Evolutionary conservation across 306 rosid genomes (phyloP), one percentile per base, ranked within the genome.

Genomic region (Castanea crenata): DNA sequence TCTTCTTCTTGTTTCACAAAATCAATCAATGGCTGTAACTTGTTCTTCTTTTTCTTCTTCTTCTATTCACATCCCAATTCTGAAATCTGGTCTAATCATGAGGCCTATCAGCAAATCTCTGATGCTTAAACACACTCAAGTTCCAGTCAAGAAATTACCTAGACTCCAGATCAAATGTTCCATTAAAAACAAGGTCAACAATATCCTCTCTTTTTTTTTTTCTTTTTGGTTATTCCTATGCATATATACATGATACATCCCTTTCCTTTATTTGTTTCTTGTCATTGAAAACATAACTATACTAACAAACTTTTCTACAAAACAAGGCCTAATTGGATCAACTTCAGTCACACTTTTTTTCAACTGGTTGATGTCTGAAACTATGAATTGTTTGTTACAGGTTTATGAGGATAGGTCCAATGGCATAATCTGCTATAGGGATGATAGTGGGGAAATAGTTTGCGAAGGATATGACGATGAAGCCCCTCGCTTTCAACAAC

Each of bases 381-480:
- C 23, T 16, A 32, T 32, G 71, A 12, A 74, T 73, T 44, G 49
- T 4, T 41, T 55, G 34, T 77, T 46, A 67, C 90, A 95, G 99
- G 89, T 92, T 77, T 95, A 87, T 77, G 99, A 95, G 89, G 94
- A 95, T 85, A 74, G 32, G 74, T 84, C 89, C 27, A 80, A 91
- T 57, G 99, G 99, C 61, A 85, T 95, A 81, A 72, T 95, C 55
- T 95, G 99, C 83, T 95, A 91, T 63, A 82, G 80, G 74, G 97
- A 93, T 82, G 98, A 90, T 16, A 86, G 81, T 80, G 98, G 99
- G 38, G 97, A 92, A 75, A 84, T 91, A 61, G 80, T 93, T 51
- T 95, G 99, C 68, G 98, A 95, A 90, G 99, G 94, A n/a, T 90
- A 78, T 49, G 54, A 49, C 35, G 98, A 92, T 78, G 99, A 95